Conservation (phyloP, 1,284 basidiomycete species). For the Moniliella sp. region DNA sequence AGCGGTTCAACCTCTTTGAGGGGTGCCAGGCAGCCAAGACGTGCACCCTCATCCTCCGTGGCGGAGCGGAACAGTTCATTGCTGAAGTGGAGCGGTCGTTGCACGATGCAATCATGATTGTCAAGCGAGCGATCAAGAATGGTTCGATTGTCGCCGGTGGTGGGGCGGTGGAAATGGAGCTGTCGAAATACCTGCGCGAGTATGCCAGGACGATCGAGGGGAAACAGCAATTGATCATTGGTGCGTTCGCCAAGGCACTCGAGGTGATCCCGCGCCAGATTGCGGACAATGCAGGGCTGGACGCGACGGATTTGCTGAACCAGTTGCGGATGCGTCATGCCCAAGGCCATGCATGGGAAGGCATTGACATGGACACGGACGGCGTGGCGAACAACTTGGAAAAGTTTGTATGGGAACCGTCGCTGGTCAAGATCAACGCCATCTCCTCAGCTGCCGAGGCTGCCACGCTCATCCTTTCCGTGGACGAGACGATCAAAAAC, state of each 20-base stretch:
- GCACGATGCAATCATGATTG: slow-evolving; percentile 98
- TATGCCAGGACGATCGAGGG: slow-evolving; percentile 79
- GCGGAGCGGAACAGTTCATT: slow-evolving; percentile 96
- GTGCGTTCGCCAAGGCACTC: slow-evolving; percentile 85
- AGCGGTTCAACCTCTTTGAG: slow-evolving; percentile 89
- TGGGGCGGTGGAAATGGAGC: slow-evolving; percentile 95
- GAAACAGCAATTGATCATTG: slow-evolving; percentile 80
- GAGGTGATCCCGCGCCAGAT: slow-evolving; percentile 96
- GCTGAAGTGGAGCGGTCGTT: slow-evolving; percentile 90
- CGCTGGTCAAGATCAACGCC: slow-evolving; percentile 82
- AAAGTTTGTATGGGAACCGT: slow-evolving; percentile 90
- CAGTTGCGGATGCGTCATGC: slow-evolving; percentile 92
- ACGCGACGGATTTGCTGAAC: slow-evolving; percentile 91
- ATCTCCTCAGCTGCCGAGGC: slow-evolving; percentile 85
- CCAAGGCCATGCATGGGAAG: slow-evolving; percentile 62
- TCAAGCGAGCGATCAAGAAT: slow-evolving; percentile 85
- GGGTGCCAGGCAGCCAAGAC: slow-evolving; percentile 82
- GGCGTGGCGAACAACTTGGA: slow-evolving; percentile 78
- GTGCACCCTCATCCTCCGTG: slow-evolving; percentile 80
- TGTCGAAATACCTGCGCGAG: slow-evolving; percentile 74
- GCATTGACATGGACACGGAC: slow-evolving; percentile 83
- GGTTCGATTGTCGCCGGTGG: slow-evolving; percentile 90
- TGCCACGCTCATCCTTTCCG: slow-evolving; percentile 55
- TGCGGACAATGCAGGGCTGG: slow-evolving; percentile 94
- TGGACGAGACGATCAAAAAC: slow-evolving; percentile 30